Base-by-base conservation (phyloP, 208 protist genomes). In the Trypanosoma conorhini region DNA sequence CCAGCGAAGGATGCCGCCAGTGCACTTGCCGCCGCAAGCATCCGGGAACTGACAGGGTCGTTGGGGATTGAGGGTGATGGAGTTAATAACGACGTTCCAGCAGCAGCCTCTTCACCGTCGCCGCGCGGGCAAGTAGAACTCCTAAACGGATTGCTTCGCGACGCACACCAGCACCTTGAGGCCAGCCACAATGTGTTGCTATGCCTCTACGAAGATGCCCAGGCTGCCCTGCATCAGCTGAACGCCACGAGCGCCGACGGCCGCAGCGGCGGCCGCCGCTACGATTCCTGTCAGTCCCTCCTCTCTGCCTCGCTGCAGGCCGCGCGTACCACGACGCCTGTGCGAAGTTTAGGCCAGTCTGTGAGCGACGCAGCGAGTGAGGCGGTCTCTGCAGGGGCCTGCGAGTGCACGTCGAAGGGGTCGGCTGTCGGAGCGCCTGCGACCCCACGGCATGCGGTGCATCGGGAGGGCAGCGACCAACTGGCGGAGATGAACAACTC, bases 111-210 rank as follows among this genome's bases (percentile, higher is more conserved):
- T 0, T 70, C 31, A 24, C 13, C 46, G 12, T 71, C 26, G 10
- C 24, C 33, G 28, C 10, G 21, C 44, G 56, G 28, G 12, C 51
- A 62, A 57, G 50, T 38, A 28, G 44, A 68, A 55, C 50, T 67
- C 10, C 30, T 63, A 22, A 30, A 64, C 15, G 7, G 42, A 28
- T 58, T 75, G 60, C 33, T 63, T 21, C 70, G 62, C 13, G 70
- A 75, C 26, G 22, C 70, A 13, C 61, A 68, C 5, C 56, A 35
- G 30, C 70, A 75, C 22, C 44, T 75, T 21, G 44, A 69, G 21
- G 61, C 56, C 9, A 69, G 62, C 38, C 55, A 64, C 44, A 75
- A 75, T 56, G 33, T 57, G 22, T 9, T 75, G 22, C 31, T 63
- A 3, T 75, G 44, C 46, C 17, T 69, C 15, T 67, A 58, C 42